Base-by-base conservation (phyloP, 2,329 filamentous ascomycete species). In the Phialophora tarda region DNA sequence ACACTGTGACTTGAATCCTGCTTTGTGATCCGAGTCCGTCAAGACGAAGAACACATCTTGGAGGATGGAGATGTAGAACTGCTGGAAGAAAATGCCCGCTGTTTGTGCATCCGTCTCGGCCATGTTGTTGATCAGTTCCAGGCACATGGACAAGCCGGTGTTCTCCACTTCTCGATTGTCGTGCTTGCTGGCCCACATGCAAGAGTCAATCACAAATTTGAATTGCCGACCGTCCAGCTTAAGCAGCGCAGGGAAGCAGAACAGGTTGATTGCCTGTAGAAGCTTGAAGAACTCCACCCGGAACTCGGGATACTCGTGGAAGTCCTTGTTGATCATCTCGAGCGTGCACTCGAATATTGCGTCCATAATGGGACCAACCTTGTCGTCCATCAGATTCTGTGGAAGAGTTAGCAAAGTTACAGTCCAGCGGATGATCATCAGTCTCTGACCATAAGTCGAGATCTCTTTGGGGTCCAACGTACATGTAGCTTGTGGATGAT, bases 281-380 rank as follows among this genome's bases (percentile, higher is more conserved):
- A 99, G 87, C 80, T 97, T 97, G 86, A 99, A 99, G 80, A 99
- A 99, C 79, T 98, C 94, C n/a, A 99, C 95, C 65, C 96, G 91
- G 77, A 99, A 95, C 78, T 99, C 95, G 0, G 95, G 95, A 78
- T 96, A 99, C 77, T 99, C 95, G 55, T 96, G 97, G 80, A 99
- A 99, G 80, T 99, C 95, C 82, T 99, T 99, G 87, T 98, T 99
- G 82, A 99, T 99, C 95, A 99, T 99, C 75, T 97, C 93, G 64
- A 99, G 84, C 2, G 95, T 99, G 83, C 94, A 98, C 79, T 98
- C 94, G 75, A 99, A 99, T 28, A 99, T 92, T 72, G 94, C 96
- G 79, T 98, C 93, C 91, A 99, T 97, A 75, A 99, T 98, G 57
- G 90, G 90, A 10, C 95, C 93, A 51, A 99, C 92, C 79, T 98